Evolutionary conservation across 2,329 filamentous ascomycete genomes (phyloP).

Genomic region (Xylariaceae sp.): DNA sequence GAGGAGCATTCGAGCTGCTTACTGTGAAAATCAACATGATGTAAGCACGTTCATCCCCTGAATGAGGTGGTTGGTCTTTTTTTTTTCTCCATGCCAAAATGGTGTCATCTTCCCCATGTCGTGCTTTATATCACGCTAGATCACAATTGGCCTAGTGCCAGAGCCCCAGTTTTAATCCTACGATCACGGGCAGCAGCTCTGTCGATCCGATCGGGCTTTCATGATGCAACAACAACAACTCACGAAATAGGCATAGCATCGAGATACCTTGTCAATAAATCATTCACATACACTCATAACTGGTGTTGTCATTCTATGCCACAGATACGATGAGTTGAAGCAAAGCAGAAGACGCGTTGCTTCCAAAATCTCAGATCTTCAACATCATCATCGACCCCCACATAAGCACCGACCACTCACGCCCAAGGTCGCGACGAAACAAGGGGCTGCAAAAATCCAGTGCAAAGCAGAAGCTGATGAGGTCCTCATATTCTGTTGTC

Average conservation of each 20-base stretch:
- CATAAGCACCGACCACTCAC: not conserved
- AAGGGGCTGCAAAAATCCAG: not conserved
- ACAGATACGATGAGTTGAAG: not conserved
- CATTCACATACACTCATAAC: not conserved
- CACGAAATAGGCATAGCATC: not conserved
- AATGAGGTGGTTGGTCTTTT: no score
- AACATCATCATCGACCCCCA: not conserved
- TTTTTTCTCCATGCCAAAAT: no score
- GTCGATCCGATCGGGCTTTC: not conserved
- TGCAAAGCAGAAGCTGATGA: slow-evolving; percentile 27
- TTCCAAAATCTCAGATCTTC: not conserved
- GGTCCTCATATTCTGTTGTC: slow-evolving; percentile 23
- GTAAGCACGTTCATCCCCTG: no score
- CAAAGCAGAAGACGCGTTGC: not conserved
- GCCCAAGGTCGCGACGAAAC: slow-evolving; percentile 1
- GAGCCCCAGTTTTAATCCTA: no score
- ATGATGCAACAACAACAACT: not conserved
- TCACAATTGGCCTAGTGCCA: no score
- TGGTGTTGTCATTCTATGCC: not conserved
- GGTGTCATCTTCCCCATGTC: no score
- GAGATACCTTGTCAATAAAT: not conserved
- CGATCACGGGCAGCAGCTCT: not conserved
- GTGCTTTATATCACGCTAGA: no score
- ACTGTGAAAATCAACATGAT: no score
- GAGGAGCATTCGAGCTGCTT: no score